These are phyloP conservation scores for Neurospora sp. DNA, from an alignment of 495 filamentous ascomycete species.

Conservation along the genomic window DNA sequence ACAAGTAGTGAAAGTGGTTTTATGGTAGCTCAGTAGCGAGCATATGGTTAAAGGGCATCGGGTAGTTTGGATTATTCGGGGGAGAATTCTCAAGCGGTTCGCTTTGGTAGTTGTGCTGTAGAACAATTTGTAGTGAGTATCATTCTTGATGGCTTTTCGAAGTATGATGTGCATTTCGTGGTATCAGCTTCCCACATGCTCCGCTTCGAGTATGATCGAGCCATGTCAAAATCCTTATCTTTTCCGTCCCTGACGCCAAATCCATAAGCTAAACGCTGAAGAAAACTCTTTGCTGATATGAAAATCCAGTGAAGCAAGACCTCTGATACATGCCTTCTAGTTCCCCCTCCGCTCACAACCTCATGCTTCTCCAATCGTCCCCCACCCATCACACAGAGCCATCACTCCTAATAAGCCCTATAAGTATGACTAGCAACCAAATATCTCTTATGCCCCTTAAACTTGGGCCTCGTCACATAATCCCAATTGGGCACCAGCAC, in stretches of 20 bases:
- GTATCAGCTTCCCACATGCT: background rate
- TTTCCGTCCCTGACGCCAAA: background rate
- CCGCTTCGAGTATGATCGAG: background rate
- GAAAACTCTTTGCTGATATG: background rate
- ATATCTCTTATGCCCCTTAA: conserved; percentile 42
- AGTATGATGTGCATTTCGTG: background rate
- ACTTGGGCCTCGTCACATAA: conserved; percentile 26
- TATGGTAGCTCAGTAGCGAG: background rate
- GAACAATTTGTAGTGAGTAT: background rate
- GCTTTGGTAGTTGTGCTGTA: background rate
- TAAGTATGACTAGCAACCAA: conserved; percentile 69
- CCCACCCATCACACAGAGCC: background rate
- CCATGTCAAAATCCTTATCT: background rate
- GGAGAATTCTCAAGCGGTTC: background rate
- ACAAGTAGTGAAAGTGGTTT: background rate
- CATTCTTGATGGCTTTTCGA: background rate
- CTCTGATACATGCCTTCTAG: background rate
- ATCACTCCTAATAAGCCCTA: conserved; percentile 22
- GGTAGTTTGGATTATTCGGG: background rate
- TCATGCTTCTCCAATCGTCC: background rate
- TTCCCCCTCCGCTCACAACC: background rate
- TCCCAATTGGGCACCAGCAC: conserved; percentile 68
- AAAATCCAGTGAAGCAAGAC: background rate
- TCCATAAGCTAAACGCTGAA: background rate
- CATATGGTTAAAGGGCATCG: background rate